Conservation (phyloP, 139 green algal species). For the Desmodesmus armatus region DNA sequence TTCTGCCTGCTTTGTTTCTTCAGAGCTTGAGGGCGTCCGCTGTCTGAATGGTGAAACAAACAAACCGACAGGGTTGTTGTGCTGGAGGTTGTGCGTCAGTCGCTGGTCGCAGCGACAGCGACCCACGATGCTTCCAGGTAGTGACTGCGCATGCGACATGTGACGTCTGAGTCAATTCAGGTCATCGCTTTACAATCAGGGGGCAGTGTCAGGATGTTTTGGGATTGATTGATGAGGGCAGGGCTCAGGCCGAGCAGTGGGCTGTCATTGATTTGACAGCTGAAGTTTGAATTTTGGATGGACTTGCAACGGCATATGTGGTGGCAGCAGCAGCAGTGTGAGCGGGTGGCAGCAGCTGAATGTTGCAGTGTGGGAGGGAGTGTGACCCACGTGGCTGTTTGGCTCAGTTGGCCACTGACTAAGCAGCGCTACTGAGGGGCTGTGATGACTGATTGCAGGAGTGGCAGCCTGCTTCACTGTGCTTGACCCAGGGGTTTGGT, state of each 20-base stretch:
- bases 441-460: too few species aligned
- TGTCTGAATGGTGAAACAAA: background rate
- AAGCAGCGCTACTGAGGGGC: too few species aligned
- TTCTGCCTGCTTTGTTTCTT: too few species aligned
- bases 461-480: too few species aligned
- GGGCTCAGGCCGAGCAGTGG: background rate
- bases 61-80: background rate
- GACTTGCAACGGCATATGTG: background rate
- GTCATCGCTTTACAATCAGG: background rate
- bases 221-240: background rate
- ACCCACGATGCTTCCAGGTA: background rate
- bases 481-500: too few species aligned
- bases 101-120: background rate
- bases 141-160: background rate
- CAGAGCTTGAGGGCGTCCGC: too few species aligned
- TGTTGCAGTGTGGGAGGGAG: too few species aligned
- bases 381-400: too few species aligned
- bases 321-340: background rate
- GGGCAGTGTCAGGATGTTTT: background rate
- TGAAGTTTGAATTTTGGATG: background rate
- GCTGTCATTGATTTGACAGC: background rate
- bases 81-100: background rate
- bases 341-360: background rate
- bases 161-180: background rate
- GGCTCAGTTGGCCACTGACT: too few species aligned